Conservation (phyloP, 1,139 yeast genomes). For the Sugiyamaella sp. region DNA sequence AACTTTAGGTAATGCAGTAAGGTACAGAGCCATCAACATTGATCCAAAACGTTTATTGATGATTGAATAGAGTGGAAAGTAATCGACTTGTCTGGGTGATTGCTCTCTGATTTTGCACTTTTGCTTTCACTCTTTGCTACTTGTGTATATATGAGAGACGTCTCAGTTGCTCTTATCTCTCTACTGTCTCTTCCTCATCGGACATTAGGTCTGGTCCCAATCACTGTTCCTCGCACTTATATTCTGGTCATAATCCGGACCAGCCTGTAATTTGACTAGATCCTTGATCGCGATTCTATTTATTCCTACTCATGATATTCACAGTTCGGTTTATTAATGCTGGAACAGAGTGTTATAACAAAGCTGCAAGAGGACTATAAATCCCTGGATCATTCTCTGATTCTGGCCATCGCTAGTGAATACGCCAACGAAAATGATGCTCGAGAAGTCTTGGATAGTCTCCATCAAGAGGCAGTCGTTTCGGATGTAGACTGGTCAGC, state of each 20-base stretch:
- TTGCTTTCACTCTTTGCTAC: too few relatives aligned
- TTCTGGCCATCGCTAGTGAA: constrained; percentile 15
- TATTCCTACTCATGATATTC: neutral
- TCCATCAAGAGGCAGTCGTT: constrained; percentile 17
- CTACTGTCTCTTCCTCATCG: neutral
- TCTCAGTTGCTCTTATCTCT: too few relatives aligned
- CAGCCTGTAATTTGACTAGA: neutral
- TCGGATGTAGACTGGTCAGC: constrained; percentile 19
- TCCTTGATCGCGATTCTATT: too few relatives aligned
- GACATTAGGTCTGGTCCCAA: neutral
- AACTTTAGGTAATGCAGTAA: too few relatives aligned
- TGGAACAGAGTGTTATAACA: constrained; percentile 11
- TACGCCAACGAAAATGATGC: constrained; percentile 14
- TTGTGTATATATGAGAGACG: too few relatives aligned
- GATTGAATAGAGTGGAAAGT: too few relatives aligned
- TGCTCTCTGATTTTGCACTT: too few relatives aligned
- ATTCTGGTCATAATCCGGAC: neutral
- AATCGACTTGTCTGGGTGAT: too few relatives aligned
- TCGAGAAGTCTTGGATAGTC: constrained; percentile 11
- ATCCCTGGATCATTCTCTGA: constrained; percentile 17
- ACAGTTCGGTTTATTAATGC: constrained; percentile 1
- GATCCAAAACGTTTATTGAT: too few relatives aligned
- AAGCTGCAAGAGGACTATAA: constrained; percentile 13
- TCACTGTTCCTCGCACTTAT: neutral
- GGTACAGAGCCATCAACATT: too few relatives aligned